Evolutionary conservation across 129 eudicot species (phyloP).

Genomic region (Centella asiatica): DNA sequence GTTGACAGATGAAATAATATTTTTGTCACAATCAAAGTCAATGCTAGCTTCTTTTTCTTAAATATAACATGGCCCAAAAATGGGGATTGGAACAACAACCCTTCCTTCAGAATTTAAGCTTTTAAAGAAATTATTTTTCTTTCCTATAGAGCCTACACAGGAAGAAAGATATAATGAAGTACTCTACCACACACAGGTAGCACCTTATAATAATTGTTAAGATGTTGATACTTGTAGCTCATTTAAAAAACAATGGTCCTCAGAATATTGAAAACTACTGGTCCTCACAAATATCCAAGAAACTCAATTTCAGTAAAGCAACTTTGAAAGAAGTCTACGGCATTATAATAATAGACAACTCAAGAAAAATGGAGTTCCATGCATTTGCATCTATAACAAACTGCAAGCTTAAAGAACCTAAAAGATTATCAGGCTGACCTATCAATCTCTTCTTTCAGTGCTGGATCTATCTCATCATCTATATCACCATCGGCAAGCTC

Average conservation of each 20-base stretch:
- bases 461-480: slow-evolving; percentile 83
- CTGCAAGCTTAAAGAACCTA: neutral
- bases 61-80: too few species aligned
- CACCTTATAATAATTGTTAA: neutral
- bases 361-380: neutral
- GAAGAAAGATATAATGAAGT: neutral
- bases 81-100: too few species aligned
- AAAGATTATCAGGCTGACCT: slow-evolving; percentile 36
- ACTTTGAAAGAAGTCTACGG: neutral
- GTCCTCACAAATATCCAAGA: neutral
- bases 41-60: too few species aligned
- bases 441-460: slow-evolving; percentile 64
- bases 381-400: slow-evolving; percentile 3
- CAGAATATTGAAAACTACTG: too few species aligned
- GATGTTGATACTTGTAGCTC: neutral
- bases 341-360: neutral
- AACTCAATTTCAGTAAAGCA: neutral
- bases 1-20: too few species aligned
- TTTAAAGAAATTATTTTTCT: too few species aligned
- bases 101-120: too few species aligned
- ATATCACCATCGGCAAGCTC: slow-evolving; percentile 65
- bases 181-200: neutral
- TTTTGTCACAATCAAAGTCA: too few species aligned
- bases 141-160: too few species aligned
- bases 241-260: too few species aligned